A percentile compares a stretch with the other conserved stretches of the same genome.
Evolutionary conservation across 345 rosid genomes (phyloP).

Genomic region (Salix suchowensis): DNA sequence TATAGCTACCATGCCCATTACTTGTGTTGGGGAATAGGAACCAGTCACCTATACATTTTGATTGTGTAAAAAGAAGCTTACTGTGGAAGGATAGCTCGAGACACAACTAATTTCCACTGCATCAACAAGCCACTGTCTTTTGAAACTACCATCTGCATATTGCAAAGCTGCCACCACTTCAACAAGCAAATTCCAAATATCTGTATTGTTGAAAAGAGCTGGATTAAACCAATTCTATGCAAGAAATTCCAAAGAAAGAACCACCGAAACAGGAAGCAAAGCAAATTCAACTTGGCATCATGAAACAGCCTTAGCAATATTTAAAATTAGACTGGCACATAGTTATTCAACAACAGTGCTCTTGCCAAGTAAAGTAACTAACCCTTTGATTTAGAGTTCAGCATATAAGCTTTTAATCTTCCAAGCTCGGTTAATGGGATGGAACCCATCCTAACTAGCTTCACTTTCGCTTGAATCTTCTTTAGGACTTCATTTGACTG

Average conservation of each 20-base stretch:
- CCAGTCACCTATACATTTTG: no score
- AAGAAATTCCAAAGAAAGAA: not conserved
- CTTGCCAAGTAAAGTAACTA: conserved; percentile 26
- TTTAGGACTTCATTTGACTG: conserved; percentile 35
- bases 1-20: no score
- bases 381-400: conserved; percentile 60
- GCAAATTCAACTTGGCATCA: not conserved
- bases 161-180: conserved; percentile 72
- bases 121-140: conserved; percentile 83
- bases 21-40: no score
- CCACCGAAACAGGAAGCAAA: not conserved
- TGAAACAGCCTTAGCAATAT: not conserved
- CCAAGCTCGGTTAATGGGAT: conserved; percentile 58
- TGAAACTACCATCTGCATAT: conserved; percentile 57
- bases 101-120: conserved; percentile 80
- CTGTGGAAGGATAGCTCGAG: conserved; percentile 74
- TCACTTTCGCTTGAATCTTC: conserved; percentile 71
- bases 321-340: not conserved
- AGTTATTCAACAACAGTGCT: not conserved
- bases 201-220: conserved; percentile 32
- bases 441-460: conserved; percentile 56
- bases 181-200: conserved; percentile 61
- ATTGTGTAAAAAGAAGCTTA: conserved; percentile 24
- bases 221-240: conserved; percentile 9
- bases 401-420: conserved; percentile 50